Evolutionary conservation across 805 yeast genomes (phyloP), one percentile per base, ranked within the genome.

Genomic region (Crinitomyces ghanaensis): DNA sequence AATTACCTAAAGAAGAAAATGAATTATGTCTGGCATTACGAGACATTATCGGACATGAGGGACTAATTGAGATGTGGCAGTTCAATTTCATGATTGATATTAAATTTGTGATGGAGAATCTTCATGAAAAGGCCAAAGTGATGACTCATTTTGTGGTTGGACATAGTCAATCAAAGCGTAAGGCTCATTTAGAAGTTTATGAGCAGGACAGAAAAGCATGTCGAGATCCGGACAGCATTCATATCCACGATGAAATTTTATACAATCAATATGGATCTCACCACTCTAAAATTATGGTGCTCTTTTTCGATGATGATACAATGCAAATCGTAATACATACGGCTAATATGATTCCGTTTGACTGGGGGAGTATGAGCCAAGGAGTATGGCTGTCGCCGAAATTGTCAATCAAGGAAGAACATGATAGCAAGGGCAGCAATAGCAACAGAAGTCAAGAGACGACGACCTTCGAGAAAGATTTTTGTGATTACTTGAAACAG

Each of bases 251-350:
- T 6, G 47, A 42, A 6, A 12, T 23, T 9, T 23, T 53, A 19
- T 31, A 35, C 16, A 36, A 34, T 28, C 44, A 20, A 26, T 53
- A 37, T 37, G 53, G 48, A 3, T 44, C 56, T 4, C 60, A 55
- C 29, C 60, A 55, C 32, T 37, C 57, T 17, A 55, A 55, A 31
- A 20, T 55, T 31, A 55, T 55, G 60, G 46, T 55, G 4, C 36
- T 53, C 13, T 29, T 36, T 28, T 47, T 40, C 26, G 26, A 17
- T 2, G 35, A 33, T 3, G 26, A 33, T 18, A 19, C 34, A 9
- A 36, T 37, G 26, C 51, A 50, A 33, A 41, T 55, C 4, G 48
- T 54, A 8, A 36, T 55, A 2, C 56, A 51, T 32, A 55, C 60
- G 1, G 57, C 57, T 14, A 55, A 55, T 31, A 17, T 55, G 40